Conservation (phyloP, 345 rosid species). For the Gossypium bickii region DNA sequence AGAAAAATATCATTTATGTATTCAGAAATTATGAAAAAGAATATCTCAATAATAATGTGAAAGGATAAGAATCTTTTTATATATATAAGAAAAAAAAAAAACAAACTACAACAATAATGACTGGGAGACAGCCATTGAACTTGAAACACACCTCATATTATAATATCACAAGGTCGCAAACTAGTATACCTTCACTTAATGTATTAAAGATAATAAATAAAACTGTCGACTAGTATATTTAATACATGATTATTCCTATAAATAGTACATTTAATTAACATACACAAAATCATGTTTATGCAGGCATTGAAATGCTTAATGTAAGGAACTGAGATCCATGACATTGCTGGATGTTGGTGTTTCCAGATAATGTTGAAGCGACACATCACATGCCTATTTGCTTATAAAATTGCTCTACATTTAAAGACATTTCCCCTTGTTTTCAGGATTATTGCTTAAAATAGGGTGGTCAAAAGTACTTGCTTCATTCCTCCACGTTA, state of each 20-base stretch:
- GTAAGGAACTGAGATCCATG: background rate
- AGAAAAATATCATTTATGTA: no score
- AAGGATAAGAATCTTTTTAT: no score
- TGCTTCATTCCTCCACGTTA: background rate
- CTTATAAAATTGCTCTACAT: background rate
- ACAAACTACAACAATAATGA: no score
- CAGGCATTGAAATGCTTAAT: background rate
- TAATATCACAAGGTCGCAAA: no score
- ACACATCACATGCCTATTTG: slow-evolving; percentile 12
- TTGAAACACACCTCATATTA: no score
- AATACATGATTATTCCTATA: no score
- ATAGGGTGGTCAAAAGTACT: background rate
- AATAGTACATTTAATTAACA: no score
- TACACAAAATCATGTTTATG: background rate
- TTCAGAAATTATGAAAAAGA: no score
- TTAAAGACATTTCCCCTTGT: background rate
- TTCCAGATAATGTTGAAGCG: slow-evolving; percentile 7
- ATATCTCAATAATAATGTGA: no score
- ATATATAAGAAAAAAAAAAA: no score
- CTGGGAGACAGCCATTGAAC: no score
- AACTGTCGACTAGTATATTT: background rate
- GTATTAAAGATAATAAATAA: no score
- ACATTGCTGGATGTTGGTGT: background rate
- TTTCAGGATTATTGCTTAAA: slow-evolving; percentile 9
- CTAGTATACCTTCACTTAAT: background rate